These are phyloP conservation scores for Pichia cabralensis DNA, from an alignment of 805 yeast species.

Conservation along the genomic window DNA sequence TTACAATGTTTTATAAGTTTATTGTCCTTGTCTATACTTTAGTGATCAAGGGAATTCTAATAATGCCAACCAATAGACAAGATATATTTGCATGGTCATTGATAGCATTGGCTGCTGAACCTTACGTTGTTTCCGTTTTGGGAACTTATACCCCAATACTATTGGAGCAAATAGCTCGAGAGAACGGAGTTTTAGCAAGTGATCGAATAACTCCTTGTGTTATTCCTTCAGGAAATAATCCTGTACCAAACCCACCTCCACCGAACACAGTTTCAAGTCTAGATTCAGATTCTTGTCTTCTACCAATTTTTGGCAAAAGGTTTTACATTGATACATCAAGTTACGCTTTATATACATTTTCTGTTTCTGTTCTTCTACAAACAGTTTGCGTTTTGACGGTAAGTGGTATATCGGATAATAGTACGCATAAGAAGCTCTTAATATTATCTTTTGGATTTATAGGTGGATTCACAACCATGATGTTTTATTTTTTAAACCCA, in stretches of 20 bases:
- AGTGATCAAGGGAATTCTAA: too few species aligned
- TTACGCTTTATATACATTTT: constrained; percentile 64
- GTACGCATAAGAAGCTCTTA: constrained; percentile 46
- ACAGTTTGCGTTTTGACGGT: constrained; percentile 60
- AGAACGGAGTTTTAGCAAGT: constrained; percentile 52
- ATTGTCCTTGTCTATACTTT: too few species aligned
- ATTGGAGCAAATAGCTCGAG: constrained; percentile 62
- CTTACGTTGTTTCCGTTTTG: constrained; percentile 69
- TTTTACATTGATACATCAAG: constrained; percentile 60
- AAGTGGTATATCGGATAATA: constrained; percentile 64
- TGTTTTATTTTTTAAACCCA: constrained; percentile 30
- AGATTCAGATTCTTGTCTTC: constrained; percentile 20
- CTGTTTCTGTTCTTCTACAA: constrained; percentile 63
- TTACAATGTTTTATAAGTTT: too few species aligned
- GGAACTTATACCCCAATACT: constrained; percentile 70
- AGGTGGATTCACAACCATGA: constrained; percentile 48
- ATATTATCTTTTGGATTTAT: constrained; percentile 45
- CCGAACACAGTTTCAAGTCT: constrained; percentile 8
- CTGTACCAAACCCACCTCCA: constrained; percentile 27
- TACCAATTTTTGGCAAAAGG: constrained; percentile 22
- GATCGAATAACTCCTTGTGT: constrained; percentile 52
- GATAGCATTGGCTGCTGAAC: constrained; percentile 49
- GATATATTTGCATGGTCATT: constrained; percentile 13
- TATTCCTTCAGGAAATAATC: constrained; percentile 17
- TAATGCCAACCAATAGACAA: constrained; percentile 2